Evolutionary conservation across 805 yeast species (phyloP), one percentile per base, ranked within the genome.

Genomic region (Tetrapisispora nanseiensis): DNA sequence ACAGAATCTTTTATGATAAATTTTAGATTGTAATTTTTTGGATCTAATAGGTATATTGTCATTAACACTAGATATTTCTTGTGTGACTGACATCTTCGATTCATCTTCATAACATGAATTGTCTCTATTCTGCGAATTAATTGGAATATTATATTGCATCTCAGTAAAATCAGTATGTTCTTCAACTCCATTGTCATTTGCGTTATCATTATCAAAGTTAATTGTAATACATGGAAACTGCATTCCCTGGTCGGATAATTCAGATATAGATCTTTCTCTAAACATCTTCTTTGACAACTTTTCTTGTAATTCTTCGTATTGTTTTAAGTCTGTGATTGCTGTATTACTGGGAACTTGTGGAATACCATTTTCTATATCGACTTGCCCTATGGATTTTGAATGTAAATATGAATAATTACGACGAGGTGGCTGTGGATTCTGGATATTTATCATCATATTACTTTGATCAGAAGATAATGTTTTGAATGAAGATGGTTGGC

Each of bases 1-100:
- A 41, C 77, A 71, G 28, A 80, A 72, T 54, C 78, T 83, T 41
- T 82, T 82, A 10, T 95, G 76, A 44, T 71, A 68, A 3, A 78
- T 67, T 46, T 70, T 69, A 41, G 69, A 62, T 53, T 80, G 54
- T 50, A 62, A 40, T 21, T 63, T 54, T 20, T 39, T 46, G 3
- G 66, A 61, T 36, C 65, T 51, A 36, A 51, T 55, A 6, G 61
- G 63, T 35, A 50, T 7, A 6, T 10, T 5, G 11, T 36, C 33
- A 16, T 16, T n/a, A n/a, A n/a, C n/a, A n/a, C n/a, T n/a, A n/a
- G n/a, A n/a, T n/a, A n/a, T n/a, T n/a, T n/a, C n/a, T n/a, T n/a
- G n/a, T n/a, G n/a, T n/a, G n/a, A n/a, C n/a, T n/a, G n/a, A n/a
- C n/a, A n/a, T n/a, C n/a, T n/a, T n/a, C n/a, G n/a, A n/a, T n/a